phyloP scores from a whole-genome alignment of 179 eudicot species.

The Pouteria campechiana region DNA sequence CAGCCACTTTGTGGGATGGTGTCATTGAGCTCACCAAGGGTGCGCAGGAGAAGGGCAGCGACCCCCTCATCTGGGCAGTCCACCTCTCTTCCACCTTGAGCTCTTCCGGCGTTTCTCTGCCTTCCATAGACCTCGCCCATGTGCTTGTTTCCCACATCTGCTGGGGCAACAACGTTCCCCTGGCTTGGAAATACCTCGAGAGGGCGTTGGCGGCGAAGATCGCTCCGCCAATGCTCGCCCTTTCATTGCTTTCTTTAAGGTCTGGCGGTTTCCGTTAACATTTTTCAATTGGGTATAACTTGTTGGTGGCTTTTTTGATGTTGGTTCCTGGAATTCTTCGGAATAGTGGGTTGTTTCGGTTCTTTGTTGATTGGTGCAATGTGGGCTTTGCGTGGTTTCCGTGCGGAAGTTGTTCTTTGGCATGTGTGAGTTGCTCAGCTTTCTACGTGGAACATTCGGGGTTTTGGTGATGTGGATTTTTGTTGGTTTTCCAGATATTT shows the following conservation, averaged over 20 bases:
- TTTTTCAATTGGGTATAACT: too few species aligned
- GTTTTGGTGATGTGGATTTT: too few species aligned
- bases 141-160: conserved; percentile 78
- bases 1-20: conserved; percentile 48
- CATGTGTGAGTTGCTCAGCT: too few species aligned
- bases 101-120: conserved; percentile 53
- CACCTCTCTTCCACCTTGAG: conserved; percentile 52
- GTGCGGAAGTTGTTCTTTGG: too few species aligned
- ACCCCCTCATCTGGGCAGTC: conserved; percentile 73
- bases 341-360: too few species aligned
- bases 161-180: conserved; percentile 61
- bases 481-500: too few species aligned
- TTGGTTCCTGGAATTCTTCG: too few species aligned
- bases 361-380: too few species aligned
- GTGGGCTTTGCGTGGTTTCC: too few species aligned
- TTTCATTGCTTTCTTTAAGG: conserved; percentile 68
- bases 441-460: too few species aligned
- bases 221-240: conserved; percentile 53
- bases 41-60: conserved; percentile 51
- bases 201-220: conserved; percentile 45
- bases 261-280: too few species aligned
- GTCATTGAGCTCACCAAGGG: conserved; percentile 48
- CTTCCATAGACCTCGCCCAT: conserved; percentile 60
- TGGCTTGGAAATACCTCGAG: conserved; percentile 82
- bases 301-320: too few species aligned